Evolutionary conservation across 1,284 basidiomycete genomes (phyloP), one percentile per base, ranked within the genome.

Genomic region (Moesziomyces globuligerus): DNA sequence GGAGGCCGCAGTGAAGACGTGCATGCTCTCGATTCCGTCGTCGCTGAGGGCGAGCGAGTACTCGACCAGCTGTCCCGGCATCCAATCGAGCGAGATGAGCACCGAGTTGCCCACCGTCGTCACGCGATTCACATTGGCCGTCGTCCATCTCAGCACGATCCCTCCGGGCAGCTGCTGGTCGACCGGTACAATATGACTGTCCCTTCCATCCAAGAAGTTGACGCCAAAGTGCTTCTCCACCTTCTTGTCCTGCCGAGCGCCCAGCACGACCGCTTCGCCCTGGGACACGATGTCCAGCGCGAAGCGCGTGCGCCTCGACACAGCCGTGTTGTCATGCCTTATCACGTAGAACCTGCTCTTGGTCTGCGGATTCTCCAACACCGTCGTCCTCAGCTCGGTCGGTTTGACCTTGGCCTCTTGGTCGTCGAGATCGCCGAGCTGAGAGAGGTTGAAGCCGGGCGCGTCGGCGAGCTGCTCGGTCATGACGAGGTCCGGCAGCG

Each of bases 291-390:
- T 51, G 8, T 49, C 26, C 17, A 69, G 45, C 20, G 47, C 38
- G 32, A 64, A 75, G 3, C 41, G 34, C 3, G 58, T 45, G 0
- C 46, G 41, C 7, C 56, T 51, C 11, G 64, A 65, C 39, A 72
- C 78, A 42, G 65, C 67, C 2, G 72, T 78, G 26, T 82, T 64
- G 44, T 55, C 58, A 70, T 92, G 90, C 8, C 91, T 85, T 15
- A 86, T 85, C 50, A 93, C 86, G 75, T 89, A 90, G 82, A 91
- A 93, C 4, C 86, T 53, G 50, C 56, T 66, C 41, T 52, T 49
- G 0, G 72, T 65, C 28, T 65, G 37, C 0, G 66, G 57, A 38
- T 72, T 72, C 13, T 55, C 39, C 20, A 72, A 53, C 46, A 66
- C 58, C 1, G 68, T 71, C 11, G 61, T 57, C 2, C 67, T 48